phyloP scores from a whole-genome alignment of 2,329 filamentous ascomycete genomes.

The Aschersonia sp. region DNA sequence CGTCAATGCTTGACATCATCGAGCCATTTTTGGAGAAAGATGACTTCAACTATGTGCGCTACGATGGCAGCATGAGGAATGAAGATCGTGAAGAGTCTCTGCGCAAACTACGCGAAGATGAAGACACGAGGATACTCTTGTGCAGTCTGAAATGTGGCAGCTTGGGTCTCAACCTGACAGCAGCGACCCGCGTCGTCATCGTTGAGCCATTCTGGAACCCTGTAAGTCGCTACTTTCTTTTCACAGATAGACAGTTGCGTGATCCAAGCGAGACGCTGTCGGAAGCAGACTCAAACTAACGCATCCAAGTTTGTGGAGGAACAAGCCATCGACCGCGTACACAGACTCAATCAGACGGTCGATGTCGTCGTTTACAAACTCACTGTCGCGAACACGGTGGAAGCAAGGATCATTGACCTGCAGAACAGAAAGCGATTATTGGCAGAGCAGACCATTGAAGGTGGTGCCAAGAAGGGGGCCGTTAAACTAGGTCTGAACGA shows the following conservation, averaged over 20 bases:
- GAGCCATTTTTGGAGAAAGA: slow-evolving; percentile 74
- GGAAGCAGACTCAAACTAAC: slow-evolving; percentile 3
- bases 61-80: slow-evolving; percentile 91
- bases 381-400: slow-evolving; percentile 73
- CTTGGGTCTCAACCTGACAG: slow-evolving; percentile 84
- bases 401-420: slow-evolving; percentile 85
- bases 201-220: slow-evolving; percentile 99
- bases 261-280: too few species aligned
- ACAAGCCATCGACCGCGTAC: slow-evolving; percentile 95
- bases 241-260: not conserved
- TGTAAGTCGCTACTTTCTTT: slow-evolving; percentile 27
- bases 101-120: slow-evolving; percentile 58
- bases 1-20: slow-evolving; percentile 91
- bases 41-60: slow-evolving; percentile 68
- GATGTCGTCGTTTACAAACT: slow-evolving; percentile 94
- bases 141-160: slow-evolving; percentile 92
- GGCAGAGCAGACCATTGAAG: slow-evolving; percentile 83
- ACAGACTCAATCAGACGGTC: slow-evolving; percentile 91
- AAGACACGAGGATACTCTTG: slow-evolving; percentile 64
- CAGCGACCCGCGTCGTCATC: slow-evolving; percentile 83
- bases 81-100: slow-evolving; percentile 82
- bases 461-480: slow-evolving; percentile 53
- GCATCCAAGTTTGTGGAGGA: slow-evolving; percentile 77
- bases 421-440: slow-evolving; percentile 89
- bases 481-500: slow-evolving; percentile 86